Evolutionary conservation across 2,329 filamentous ascomycete genomes (phyloP).

Genomic region (Arthrocladium fulminans): DNA sequence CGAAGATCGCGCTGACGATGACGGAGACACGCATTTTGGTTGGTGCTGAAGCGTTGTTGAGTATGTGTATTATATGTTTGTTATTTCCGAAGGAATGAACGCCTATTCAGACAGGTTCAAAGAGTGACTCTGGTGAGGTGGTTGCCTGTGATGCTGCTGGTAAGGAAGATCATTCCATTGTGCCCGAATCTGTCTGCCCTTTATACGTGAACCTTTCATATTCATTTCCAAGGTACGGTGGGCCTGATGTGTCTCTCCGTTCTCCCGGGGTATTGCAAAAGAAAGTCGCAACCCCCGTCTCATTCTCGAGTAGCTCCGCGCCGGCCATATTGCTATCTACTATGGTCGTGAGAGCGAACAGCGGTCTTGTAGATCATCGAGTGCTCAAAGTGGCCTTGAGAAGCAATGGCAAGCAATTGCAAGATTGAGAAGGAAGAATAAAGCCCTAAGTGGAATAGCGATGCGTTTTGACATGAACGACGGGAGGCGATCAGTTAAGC

Average conservation of each 20-base stretch:
- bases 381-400: background rate
- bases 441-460: background rate
- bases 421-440: background rate
- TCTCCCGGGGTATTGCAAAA: no score
- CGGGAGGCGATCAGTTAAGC: background rate
- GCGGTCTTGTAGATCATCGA: background rate
- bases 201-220: conserved; percentile 9
- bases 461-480: background rate
- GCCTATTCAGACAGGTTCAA: conserved; percentile 1
- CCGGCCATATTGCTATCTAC: background rate
- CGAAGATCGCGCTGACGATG: conserved; percentile 12
- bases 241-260: background rate
- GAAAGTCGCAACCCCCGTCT: no score
- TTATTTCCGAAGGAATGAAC: conserved; percentile 4
- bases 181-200: background rate
- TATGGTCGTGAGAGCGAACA: background rate
- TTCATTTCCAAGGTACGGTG: background rate
- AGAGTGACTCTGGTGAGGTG: conserved; percentile 10
- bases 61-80: background rate
- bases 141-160: conserved; percentile 7
- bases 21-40: conserved; percentile 20
- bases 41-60: background rate
- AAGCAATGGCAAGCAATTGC: background rate
- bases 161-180: background rate
- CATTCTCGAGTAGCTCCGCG: background rate